Conservation (phyloP, 1,284 basidiomycete genomes). For the Marasmius oreades region DNA sequence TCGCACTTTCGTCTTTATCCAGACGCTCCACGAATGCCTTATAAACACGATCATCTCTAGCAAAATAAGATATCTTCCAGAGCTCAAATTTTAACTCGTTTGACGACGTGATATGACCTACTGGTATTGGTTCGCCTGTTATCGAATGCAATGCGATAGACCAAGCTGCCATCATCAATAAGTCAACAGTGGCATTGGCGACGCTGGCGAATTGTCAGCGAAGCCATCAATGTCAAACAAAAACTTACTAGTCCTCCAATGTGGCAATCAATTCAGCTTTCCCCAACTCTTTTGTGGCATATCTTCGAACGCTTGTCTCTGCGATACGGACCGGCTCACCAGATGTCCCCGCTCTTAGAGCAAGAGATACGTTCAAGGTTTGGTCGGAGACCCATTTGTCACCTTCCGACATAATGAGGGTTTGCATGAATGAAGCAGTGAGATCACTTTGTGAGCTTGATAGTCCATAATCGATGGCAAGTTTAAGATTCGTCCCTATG, state of each 20-base stretch:
- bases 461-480: slow-evolving; percentile 79
- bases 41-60: slow-evolving; percentile 77
- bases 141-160: slow-evolving; percentile 50
- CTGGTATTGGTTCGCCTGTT: slow-evolving; percentile 60
- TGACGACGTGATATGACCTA: slow-evolving; percentile 27
- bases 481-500: slow-evolving; percentile 71
- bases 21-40: slow-evolving; percentile 62
- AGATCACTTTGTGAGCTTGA: slow-evolving; percentile 74
- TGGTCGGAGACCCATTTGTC: slow-evolving; percentile 73
- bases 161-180: slow-evolving; percentile 75
- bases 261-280: slow-evolving; percentile 73
- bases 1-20: slow-evolving; percentile 46
- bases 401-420: slow-evolving; percentile 83
- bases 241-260: slow-evolving; percentile 75
- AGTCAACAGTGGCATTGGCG: slow-evolving; percentile 75
- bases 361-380: slow-evolving; percentile 53
- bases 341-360: slow-evolving; percentile 56
- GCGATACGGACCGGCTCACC: slow-evolving; percentile 70
- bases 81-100: not conserved
- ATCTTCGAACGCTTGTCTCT: slow-evolving; percentile 62
- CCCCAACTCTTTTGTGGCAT: slow-evolving; percentile 73
- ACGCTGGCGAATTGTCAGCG: slow-evolving; percentile 40
- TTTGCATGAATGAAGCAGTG: slow-evolving; percentile 79
- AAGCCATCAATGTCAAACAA: no score
- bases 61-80: slow-evolving; percentile 72